Evolutionary conservation across 768 basidiomycete genomes (phyloP), one percentile per base, ranked within the genome.

Genomic region (Kwoniella pini): DNA sequence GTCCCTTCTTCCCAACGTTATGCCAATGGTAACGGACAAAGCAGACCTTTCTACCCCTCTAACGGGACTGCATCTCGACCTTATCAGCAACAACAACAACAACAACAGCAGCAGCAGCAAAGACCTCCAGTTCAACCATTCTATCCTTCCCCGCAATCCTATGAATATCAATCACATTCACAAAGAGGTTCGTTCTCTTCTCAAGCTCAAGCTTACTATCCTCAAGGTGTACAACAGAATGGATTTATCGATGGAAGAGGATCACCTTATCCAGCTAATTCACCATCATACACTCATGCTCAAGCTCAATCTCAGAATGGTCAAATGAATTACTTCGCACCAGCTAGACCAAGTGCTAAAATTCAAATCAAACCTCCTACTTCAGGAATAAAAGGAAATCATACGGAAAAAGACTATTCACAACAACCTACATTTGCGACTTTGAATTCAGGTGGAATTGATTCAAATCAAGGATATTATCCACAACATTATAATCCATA

Each of bases 401-500:
- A 17, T 36, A 12, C 43, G 11, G 36, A 54, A 27, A 40, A 33
- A 12, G 45, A 21, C 17, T 21, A 38, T 26, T 10, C 9, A 9
- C 42, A 31, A 17, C n/a, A 28, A 53, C 60, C 54, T 36, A 21
- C 60, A 4, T 62, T 45, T 24, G 55, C 54, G 9, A 63, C 24
- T 39, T 39, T 63, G 33, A 50, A 42, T 17, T 21, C 39, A 19
- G 21, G 19, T 30, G 9, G 30, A 24, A 26, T 26, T n/a, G 52
- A 54, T 9, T 44, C 26, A 22, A 39, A 43, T 43, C 54, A 54
- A 33, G 45, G 28, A 26, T 64, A 59, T 38, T 65, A 69, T 42
- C 54, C 57, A 38, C 68, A 65, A 44, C 51, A 57, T 43, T 69
- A 66, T 36, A 69, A 69, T 28, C 68, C 68, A 11, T 69, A 69